These are phyloP conservation scores for Fusarium oxysporum DNA, from an alignment of 2,329 filamentous ascomycete species.

Conservation along the genomic window DNA sequence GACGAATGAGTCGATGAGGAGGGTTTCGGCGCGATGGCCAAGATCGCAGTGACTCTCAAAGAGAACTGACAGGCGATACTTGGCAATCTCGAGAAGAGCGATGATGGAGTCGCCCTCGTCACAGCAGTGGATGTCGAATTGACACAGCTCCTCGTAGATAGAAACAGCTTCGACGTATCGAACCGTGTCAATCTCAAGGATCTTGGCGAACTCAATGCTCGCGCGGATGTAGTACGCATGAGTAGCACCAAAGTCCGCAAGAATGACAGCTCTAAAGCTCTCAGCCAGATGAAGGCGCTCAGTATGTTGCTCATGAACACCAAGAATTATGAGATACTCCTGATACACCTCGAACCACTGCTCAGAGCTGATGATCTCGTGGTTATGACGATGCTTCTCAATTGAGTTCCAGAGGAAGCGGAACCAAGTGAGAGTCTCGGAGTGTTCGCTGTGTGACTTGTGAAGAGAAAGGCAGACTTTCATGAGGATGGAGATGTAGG, in stretches of 20 bases:
- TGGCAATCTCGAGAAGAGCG: neutral
- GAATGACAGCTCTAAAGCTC: neutral
- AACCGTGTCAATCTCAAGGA: neutral
- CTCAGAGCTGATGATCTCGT: neutral
- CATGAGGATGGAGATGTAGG: neutral
- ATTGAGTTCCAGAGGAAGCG: slow-evolving; percentile 1
- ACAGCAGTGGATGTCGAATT: neutral
- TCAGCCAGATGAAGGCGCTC: neutral
- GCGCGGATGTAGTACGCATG: neutral
- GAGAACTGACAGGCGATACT: neutral
- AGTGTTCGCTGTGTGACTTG: neutral
- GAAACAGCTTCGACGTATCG: slow-evolving; percentile 6
- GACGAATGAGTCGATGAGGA: neutral
- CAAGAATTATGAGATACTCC: neutral
- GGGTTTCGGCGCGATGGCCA: neutral
- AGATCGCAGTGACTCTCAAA: neutral
- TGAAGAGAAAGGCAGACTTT: neutral
- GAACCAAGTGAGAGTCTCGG: neutral
- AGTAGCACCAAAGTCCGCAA: neutral
- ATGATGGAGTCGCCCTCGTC: neutral
- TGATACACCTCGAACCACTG: slow-evolving; percentile 8
- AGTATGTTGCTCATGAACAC: neutral
- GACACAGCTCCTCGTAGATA: neutral
- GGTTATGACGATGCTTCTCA: slow-evolving; percentile 2
- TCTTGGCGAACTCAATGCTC: neutral